Base-by-base conservation (phyloP, 176 grass and related monocot species). In the Phoenix dactylifera region DNA sequence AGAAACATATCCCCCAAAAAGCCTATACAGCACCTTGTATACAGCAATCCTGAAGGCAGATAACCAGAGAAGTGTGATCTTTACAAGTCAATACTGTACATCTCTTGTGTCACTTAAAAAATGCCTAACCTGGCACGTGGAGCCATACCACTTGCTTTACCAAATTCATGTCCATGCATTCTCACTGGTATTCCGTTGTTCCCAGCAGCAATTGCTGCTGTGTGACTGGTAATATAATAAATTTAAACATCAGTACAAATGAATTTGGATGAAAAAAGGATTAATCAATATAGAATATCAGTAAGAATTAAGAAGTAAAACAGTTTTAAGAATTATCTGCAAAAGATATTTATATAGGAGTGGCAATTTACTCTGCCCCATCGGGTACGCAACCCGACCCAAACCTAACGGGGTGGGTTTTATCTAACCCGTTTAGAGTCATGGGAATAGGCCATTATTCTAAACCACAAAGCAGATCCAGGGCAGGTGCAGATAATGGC, bases 81-180 rank as follows among this genome's bases (percentile, higher is more conserved):
- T 44, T 44, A 10, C 35, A 44, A 44, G 35, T 44, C 14, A 44
- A 44, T 3, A 44, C 10, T 14, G 35, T 44, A 44, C 35, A 44
- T 44, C 7, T 44, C 35, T 44, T 6, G 1, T 14, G 35, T 2
- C 35, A 12, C 10, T 62, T 1, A 59, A 69, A 59, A 69, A 17
- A 53, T 66, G 22, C 19, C 62, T 75, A 25, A 98, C 93, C 93
- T 92, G 59, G 93, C 93, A 68, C 87, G 87, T 55, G 93, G 93
- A 64, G 93, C 93, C 93, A 98, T 98, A 50, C 93, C 93, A 76
- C 93, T 98, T 73, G 93, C 87, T 73, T 78, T 98, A 18, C 93
- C 93, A 86, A 92, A 98, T 70, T 98, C 84, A 22, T 81, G 50
- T 22, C 93, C 93, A 75, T 98, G 93, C 79, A 98, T 87, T 76